Conservation (phyloP, 768 basidiomycete species). For the Hericium erinaceus region DNA sequence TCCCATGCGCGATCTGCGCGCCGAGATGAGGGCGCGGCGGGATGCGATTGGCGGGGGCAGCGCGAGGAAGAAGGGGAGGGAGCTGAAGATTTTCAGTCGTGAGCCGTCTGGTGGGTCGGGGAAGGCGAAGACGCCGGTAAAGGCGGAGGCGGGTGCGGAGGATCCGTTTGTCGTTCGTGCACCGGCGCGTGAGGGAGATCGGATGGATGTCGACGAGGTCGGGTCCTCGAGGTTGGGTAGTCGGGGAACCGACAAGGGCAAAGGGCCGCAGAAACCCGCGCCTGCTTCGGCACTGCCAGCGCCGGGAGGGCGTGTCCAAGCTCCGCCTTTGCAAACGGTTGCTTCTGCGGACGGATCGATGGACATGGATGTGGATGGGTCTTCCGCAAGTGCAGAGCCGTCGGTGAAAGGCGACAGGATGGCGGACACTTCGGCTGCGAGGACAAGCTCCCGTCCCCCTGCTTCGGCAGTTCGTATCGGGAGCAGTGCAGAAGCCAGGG, state of each 20-base stretch:
- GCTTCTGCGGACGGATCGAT: not conserved
- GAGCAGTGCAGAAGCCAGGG: too few relatives aligned
- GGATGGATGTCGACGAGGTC: not conserved
- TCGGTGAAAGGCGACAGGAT: too few relatives aligned
- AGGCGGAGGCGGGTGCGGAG: not conserved
- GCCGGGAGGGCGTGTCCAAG: too few relatives aligned
- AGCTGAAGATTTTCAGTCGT: not conserved
- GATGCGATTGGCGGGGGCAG: not conserved
- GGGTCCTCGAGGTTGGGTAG: not conserved
- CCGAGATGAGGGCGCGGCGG: not conserved
- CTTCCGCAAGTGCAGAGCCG: too few relatives aligned
- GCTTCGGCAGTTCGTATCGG: too few relatives aligned
- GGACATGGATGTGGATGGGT: not conserved
- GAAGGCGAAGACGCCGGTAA: not conserved
- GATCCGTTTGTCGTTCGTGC: not conserved
- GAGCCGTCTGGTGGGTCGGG: not conserved
- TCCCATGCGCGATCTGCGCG: not conserved
- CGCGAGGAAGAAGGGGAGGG: not conserved
- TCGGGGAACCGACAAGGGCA: too few relatives aligned
- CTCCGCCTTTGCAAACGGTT: too few relatives aligned
- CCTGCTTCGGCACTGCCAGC: too few relatives aligned
- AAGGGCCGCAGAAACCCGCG: too few relatives aligned
- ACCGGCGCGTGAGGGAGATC: not conserved
- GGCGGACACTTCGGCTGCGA: too few relatives aligned
- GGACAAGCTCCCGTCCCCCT: too few relatives aligned